Evolutionary conservation across 148 eudicot genomes (phyloP).

Genomic region (Chenopodium berlandieri): DNA sequence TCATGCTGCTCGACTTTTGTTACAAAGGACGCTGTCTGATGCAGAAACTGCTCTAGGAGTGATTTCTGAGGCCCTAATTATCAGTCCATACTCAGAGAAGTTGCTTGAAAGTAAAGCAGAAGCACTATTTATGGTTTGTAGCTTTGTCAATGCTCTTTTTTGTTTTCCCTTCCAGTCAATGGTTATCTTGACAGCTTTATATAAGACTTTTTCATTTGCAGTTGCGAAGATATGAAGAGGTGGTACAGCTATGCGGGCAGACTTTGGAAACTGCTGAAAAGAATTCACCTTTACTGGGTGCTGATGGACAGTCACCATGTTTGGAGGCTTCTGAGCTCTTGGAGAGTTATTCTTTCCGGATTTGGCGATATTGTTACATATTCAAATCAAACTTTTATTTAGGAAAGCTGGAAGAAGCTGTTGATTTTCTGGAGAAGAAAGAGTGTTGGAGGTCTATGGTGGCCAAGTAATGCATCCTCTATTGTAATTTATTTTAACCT

Average conservation of each 20-base stretch:
- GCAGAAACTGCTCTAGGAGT: constrained; percentile 54
- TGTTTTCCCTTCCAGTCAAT: not conserved
- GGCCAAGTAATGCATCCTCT: constrained; percentile 44
- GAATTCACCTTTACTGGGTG: constrained; percentile 34
- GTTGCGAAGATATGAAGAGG: constrained; percentile 80
- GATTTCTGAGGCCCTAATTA: constrained; percentile 65
- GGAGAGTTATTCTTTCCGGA: constrained; percentile 40
- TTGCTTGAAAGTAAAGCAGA: constrained; percentile 80
- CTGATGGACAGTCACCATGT: constrained; percentile 30
- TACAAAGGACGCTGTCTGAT: constrained; percentile 38
- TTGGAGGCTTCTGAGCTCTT: constrained; percentile 37
- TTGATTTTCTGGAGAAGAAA: constrained; percentile 69
- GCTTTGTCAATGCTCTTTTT: not conserved
- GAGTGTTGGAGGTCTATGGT: constrained; percentile 41
- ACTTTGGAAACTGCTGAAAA: constrained; percentile 57
- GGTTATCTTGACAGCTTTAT: constrained; percentile 9
- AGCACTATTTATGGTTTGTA: constrained; percentile 81
- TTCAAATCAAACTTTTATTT: constrained; percentile 64
- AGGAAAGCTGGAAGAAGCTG: constrained; percentile 90
- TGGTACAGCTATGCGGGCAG: constrained; percentile 70
- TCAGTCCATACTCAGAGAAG: constrained; percentile 69
- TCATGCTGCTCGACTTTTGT: constrained; percentile 56
- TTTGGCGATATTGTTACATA: constrained; percentile 55
- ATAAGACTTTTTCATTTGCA: constrained; percentile 31
- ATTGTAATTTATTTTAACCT: not conserved